A percentile compares a stretch with the other conserved stretches of the same genome.
Conservation (phyloP, 371 early-diverging fungal genomes). For the Blyttiomyces sp. region DNA sequence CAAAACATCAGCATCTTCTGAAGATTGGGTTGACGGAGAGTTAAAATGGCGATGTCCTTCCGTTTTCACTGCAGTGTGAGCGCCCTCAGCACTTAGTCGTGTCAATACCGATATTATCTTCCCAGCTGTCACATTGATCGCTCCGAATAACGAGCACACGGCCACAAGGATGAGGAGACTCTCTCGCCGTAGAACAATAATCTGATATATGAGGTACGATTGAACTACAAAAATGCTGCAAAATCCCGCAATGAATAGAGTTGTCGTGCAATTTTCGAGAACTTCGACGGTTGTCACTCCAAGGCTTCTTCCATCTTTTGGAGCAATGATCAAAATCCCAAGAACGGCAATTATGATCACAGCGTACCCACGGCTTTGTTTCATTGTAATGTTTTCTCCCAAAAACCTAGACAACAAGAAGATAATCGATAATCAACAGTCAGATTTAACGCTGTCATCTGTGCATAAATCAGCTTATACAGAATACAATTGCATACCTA, state of each 20-base stretch:
- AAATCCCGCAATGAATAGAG: slow-evolving; percentile 13
- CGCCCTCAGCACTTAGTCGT: slow-evolving; percentile 3
- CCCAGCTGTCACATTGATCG: slow-evolving; percentile 24
- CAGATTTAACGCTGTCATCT: too few relatives aligned
- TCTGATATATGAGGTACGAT: slow-evolving; percentile 19
- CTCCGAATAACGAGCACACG: slow-evolving; percentile 34
- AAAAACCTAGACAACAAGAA: slow-evolving; percentile 11
- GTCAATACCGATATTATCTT: slow-evolving; percentile 27
- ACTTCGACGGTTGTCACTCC: slow-evolving; percentile 20
- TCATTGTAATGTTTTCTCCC: slow-evolving; percentile 11
- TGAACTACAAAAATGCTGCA: slow-evolving; percentile 8
- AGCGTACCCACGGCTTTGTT: slow-evolving; percentile 25
- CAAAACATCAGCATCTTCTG: slow-evolving; percentile 15
- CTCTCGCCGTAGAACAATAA: slow-evolving; percentile 10
- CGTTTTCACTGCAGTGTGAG: neutral
- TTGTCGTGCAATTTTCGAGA: slow-evolving; percentile 8
- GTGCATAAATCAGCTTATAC: too few relatives aligned
- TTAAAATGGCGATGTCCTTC: neutral
- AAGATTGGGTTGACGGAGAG: too few relatives aligned
- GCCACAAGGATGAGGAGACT: slow-evolving; percentile 13
- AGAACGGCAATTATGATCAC: slow-evolving; percentile 22
- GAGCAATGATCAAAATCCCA: slow-evolving; percentile 23
- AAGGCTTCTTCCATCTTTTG: slow-evolving; percentile 10
- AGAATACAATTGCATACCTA: slow-evolving; percentile 1
- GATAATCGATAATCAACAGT: slow-evolving; percentile 19